phyloP scores from a whole-genome alignment of 148 eudicot species.

The Amaranthus hypochondriacus region DNA sequence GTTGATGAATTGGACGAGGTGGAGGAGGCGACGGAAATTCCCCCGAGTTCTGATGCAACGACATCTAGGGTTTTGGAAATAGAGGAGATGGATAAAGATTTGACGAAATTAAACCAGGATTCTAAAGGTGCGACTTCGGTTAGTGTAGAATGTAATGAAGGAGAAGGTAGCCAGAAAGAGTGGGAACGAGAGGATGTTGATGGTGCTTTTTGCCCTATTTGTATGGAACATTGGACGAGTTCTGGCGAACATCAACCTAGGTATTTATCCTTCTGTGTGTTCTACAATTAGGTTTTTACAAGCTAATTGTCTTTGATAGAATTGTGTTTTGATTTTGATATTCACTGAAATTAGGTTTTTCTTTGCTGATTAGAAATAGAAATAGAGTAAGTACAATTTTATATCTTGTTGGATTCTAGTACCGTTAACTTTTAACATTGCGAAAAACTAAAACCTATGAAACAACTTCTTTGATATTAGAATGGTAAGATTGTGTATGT shows the following conservation, averaged over 20 bases:
- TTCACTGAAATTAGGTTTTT: not conserved
- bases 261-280: slow-evolving; percentile 20
- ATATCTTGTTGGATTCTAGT: not conserved
- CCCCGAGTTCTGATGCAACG: not conserved
- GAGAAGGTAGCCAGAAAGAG: slow-evolving; percentile 14
- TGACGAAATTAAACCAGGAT: slow-evolving; percentile 5
- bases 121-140: slow-evolving; percentile 5
- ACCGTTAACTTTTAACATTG: not conserved
- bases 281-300: slow-evolving; percentile 1
- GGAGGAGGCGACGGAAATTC: not conserved
- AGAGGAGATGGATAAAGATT: not conserved
- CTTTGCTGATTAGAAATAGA: too few relatives aligned
- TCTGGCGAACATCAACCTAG: slow-evolving; percentile 66
- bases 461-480: too few relatives aligned
- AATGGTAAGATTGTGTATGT: too few relatives aligned
- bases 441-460: too few relatives aligned
- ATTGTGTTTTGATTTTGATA: not conserved
- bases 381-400: not conserved
- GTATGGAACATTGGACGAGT: slow-evolving; percentile 67
- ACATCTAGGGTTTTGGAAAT: slow-evolving; percentile 8
- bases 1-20: slow-evolving; percentile 11
- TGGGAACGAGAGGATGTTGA: slow-evolving; percentile 46
- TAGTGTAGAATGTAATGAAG: not conserved
- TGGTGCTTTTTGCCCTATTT: slow-evolving; percentile 72
- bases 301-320: not conserved